These are phyloP conservation scores for Ceratobasidium papillatum DNA, from an alignment of 1,284 basidiomycete species.

Conservation along the genomic window DNA sequence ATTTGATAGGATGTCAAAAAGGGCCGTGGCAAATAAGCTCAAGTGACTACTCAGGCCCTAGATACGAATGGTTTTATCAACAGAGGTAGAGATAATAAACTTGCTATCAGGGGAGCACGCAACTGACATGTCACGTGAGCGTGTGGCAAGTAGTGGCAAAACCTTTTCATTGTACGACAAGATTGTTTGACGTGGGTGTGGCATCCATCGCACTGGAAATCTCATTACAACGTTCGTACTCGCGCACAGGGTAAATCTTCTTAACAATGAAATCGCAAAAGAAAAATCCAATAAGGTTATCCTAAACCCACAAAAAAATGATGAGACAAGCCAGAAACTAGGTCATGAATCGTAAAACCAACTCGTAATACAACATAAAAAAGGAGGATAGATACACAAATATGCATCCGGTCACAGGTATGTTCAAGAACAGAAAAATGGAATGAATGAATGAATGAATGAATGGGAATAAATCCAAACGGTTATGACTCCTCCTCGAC, in stretches of 20 bases:
- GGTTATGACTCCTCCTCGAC: constrained; percentile 8
- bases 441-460: neutral
- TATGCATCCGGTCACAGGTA: neutral
- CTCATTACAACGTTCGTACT: neutral
- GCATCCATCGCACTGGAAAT: too few species aligned
- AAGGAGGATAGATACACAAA: constrained; percentile 21
- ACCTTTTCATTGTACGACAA: too few species aligned
- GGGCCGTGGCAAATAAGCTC: too few species aligned
- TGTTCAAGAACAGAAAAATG: neutral
- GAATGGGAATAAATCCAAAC: neutral
- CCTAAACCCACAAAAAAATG: neutral
- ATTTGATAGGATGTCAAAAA: too few species aligned
- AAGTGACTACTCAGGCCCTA: too few species aligned
- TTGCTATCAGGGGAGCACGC: too few species aligned
- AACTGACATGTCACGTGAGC: too few species aligned
- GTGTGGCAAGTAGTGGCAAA: too few species aligned
- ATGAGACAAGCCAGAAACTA: neutral
- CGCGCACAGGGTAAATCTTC: neutral
- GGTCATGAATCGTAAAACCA: constrained; percentile 9
- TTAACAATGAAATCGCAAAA: neutral
- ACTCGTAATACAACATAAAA: constrained; percentile 32
- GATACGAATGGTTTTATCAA: too few species aligned
- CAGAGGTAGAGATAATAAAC: too few species aligned
- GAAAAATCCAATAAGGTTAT: constrained; percentile 34
- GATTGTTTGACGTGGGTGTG: too few species aligned